Base-by-base conservation (phyloP, 257 asterid genomes). In the Solanum etuberosum region DNA sequence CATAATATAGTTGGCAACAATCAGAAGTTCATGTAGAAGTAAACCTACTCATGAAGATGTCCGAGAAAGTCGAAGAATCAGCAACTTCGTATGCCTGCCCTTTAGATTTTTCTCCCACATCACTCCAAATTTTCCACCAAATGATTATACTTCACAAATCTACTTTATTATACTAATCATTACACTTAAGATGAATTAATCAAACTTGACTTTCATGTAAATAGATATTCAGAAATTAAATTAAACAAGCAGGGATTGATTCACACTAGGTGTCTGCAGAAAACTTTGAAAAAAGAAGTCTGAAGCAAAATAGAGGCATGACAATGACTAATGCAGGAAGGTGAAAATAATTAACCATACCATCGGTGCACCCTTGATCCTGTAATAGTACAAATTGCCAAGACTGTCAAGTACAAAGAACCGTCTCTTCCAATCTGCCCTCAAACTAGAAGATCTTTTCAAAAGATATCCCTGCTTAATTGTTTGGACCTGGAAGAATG, bases 401-500 rank as follows among this genome's bases (percentile, higher is more conserved):
- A 90, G 94, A 91, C 95, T 95, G 93, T 95, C 99, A 34, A 97
- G 97, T 83, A 97, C 92, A 90, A 97, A 97, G 92, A 95, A 97
- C 91, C 99, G 92, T 90, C 99, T 96, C 91, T 95, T 97, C 99
- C 99, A 97, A 89, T 95, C 98, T 85, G 98, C 98, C 91, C 98
- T 93, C 93, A 94, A 93, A 91, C 97, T 94, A 63, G 98, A 94
- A 54, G 99, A 97, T 90, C 94, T 94, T 91, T 97, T 97, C 83
- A 93, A 92, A 88, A 97, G 98, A 92, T 97, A 97, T 71, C 99
- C 99, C 89, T 97, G 99, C 92, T 95, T 97, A 91, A 97, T 93
- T 70, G 98, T 92, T 90, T 93, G 95, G 88, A 95, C 96, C 99
- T 94, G 91, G 70, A 88, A 73, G 86, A 83, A 88, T 29, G 67